Conservation (phyloP, 805 yeast species). For the Wickerhamiella occidentalis region DNA sequence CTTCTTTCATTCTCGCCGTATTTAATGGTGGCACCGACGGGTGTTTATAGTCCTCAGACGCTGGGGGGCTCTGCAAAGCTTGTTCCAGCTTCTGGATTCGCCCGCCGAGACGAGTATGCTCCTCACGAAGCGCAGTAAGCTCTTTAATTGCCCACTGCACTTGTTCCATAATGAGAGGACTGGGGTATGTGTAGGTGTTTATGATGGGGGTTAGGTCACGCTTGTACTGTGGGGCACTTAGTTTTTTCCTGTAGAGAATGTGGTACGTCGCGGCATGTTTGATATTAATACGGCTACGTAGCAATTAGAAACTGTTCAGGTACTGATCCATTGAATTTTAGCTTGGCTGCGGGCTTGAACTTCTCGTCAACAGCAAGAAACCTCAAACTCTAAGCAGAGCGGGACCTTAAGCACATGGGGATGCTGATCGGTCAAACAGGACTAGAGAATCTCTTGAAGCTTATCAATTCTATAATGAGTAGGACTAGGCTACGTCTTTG, state of each 20-base stretch:
- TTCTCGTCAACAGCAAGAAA: background rate
- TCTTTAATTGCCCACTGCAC: constrained; percentile 10
- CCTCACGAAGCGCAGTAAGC: constrained; percentile 6
- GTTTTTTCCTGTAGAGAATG: background rate
- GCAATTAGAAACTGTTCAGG: background rate
- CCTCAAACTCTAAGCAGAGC: background rate
- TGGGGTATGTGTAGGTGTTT: constrained; percentile 1
- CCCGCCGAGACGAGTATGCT: constrained; percentile 3
- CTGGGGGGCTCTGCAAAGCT: background rate
- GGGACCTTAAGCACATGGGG: too few relatives aligned
- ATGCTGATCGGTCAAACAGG: too few relatives aligned
- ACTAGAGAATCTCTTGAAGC: too few relatives aligned
- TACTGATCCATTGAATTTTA: background rate
- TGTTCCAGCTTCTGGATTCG: constrained; percentile 3
- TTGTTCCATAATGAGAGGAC: background rate
- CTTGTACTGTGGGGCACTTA: constrained; percentile 1
- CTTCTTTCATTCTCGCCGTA: constrained; percentile 3
- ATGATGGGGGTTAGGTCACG: constrained; percentile 9
- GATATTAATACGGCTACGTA: background rate
- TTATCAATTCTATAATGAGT: background rate
- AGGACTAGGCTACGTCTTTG: too few relatives aligned
- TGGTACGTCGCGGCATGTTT: background rate
- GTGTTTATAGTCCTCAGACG: background rate
- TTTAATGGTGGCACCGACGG: constrained; percentile 10
- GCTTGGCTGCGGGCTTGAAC: background rate